A percentile compares a stretch with the other conserved stretches of the same genome.
Conservation (phyloP, 116 monocot genomes). For the Posidonia oceanica region DNA sequence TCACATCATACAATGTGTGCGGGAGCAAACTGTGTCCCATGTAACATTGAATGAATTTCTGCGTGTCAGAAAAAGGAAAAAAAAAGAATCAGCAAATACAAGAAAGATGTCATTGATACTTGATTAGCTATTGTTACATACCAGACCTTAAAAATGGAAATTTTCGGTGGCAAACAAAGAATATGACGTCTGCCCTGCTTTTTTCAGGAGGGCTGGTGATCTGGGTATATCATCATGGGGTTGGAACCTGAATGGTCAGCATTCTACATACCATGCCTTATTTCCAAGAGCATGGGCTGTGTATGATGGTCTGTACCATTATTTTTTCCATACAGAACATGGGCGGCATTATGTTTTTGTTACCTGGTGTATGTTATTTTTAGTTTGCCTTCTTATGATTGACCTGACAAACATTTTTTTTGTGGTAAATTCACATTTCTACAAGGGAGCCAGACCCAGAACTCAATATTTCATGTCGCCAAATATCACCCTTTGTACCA, state of each 20-base stretch:
- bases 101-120: too few relatives aligned
- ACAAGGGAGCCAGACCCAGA: constrained; percentile 97
- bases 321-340: neutral
- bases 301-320: too few relatives aligned
- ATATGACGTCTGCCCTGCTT: neutral
- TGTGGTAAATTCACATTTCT: constrained; percentile 1
- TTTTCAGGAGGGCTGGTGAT: constrained; percentile 63
- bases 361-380: neutral
- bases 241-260: constrained; percentile 94
- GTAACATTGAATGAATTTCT: neutral
- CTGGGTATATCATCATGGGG: constrained; percentile 91
- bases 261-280: constrained; percentile 99
- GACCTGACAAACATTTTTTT: neutral
- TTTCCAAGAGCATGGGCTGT: too few relatives aligned
- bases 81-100: too few relatives aligned
- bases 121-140: too few relatives aligned
- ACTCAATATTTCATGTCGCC: constrained; percentile 94
- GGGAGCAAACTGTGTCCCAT: neutral
- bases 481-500: constrained; percentile 98
- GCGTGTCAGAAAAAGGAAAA: neutral
- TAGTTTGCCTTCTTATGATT: neutral
- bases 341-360: neutral
- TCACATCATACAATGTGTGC: neutral
- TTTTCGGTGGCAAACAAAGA: neutral
- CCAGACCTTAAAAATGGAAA: too few relatives aligned